phyloP scores from a whole-genome alignment of 768 basidiomycete species.

The Basidioascus undulatus region DNA sequence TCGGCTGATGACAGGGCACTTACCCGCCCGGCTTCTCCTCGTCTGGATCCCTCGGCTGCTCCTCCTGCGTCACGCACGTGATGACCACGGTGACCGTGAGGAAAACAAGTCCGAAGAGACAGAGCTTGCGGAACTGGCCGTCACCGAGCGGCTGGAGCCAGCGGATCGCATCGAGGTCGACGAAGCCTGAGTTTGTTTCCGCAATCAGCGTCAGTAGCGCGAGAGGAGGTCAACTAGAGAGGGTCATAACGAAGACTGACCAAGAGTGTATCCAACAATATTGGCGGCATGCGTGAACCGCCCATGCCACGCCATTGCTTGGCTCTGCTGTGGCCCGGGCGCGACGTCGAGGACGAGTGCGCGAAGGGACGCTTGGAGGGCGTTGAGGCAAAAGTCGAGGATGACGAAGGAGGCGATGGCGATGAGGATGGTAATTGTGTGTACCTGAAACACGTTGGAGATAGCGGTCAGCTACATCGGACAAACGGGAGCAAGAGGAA shows the following conservation, averaged over 20 bases:
- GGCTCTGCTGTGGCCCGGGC: conserved; percentile 69
- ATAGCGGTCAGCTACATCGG: no score
- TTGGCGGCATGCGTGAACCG: conserved; percentile 87
- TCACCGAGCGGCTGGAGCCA: conserved; percentile 59
- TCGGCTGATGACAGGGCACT: not conserved
- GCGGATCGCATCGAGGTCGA: conserved; percentile 56
- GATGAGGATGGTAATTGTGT: conserved; percentile 50
- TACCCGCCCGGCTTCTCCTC: conserved; percentile 10
- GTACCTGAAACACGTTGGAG: no score
- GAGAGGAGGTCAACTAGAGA: no score
- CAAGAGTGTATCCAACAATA: conserved; percentile 71
- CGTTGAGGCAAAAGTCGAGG: conserved; percentile 84
- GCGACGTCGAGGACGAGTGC: conserved; percentile 80
- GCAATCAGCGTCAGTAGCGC: no score
- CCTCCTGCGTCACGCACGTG: conserved; percentile 64
- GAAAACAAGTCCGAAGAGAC: conserved; percentile 54
- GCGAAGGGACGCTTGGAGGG: conserved; percentile 63
- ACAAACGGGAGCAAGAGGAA: no score
- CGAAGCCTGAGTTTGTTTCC: no score
- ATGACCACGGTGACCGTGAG: conserved; percentile 62
- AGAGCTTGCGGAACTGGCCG: conserved; percentile 83
- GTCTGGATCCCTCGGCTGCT: conserved; percentile 25
- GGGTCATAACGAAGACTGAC: no score
- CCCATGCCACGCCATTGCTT: conserved; percentile 89
- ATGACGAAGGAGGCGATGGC: conserved; percentile 75